Conservation (phyloP, 352 stramenopile species). For the Pythium rishiriense region DNA sequence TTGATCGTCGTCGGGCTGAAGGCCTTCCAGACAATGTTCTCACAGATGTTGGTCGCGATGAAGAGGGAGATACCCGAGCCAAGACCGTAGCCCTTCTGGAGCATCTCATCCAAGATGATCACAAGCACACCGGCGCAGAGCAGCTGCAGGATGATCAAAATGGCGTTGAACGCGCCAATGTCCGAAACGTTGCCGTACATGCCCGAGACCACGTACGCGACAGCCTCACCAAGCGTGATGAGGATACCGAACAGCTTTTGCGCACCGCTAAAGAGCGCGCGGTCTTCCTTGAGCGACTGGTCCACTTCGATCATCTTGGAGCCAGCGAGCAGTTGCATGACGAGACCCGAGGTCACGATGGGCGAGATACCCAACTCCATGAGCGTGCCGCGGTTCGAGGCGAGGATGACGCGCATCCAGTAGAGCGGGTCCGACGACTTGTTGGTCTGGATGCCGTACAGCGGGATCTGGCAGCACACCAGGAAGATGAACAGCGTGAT, state of each 20-base stretch:
- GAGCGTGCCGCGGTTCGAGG: slow-evolving; percentile 97
- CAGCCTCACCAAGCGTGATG: slow-evolving; percentile 98
- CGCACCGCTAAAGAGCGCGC: slow-evolving; percentile 96
- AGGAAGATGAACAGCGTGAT: slow-evolving; percentile 99
- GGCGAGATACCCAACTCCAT: slow-evolving; percentile 99
- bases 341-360: slow-evolving; percentile 98
- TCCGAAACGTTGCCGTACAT: slow-evolving; percentile 99
- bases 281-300: slow-evolving; percentile 98
- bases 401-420: slow-evolving; percentile 99
- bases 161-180: slow-evolving; percentile 98
- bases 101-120: slow-evolving; percentile 99
- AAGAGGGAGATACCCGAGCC: slow-evolving; percentile 99
- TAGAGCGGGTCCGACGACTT: slow-evolving; percentile 99
- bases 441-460: slow-evolving; percentile 98
- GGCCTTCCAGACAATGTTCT: slow-evolving; percentile 99
- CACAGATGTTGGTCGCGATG: slow-evolving; percentile 99
- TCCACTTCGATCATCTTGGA: slow-evolving; percentile 99
- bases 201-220: slow-evolving; percentile 98
- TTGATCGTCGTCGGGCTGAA: slow-evolving; percentile 99
- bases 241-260: slow-evolving; percentile 99
- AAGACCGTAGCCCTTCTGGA: slow-evolving; percentile 99
- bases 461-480: slow-evolving; percentile 99
- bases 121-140: slow-evolving; percentile 98
- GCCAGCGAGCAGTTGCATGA: slow-evolving; percentile 99
- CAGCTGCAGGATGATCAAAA: slow-evolving; percentile 99